Evolutionary conservation across 2,329 filamentous ascomycete species (phyloP).

Genomic region (Lecanicillium sp.): DNA sequence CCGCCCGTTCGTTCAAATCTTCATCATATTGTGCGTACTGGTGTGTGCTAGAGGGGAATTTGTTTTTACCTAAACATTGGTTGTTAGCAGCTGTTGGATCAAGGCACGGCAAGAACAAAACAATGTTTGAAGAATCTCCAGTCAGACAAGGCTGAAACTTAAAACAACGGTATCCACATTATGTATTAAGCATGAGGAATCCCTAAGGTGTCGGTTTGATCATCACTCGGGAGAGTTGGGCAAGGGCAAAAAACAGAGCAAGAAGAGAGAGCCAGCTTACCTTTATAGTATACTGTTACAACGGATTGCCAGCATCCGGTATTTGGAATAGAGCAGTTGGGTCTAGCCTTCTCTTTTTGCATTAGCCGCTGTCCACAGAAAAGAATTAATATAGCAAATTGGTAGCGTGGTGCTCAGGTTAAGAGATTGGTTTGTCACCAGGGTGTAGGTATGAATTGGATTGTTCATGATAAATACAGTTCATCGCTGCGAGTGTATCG

Average conservation of each 20-base stretch:
- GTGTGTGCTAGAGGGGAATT: conserved; percentile 3
- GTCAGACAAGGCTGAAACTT: conserved; percentile 66
- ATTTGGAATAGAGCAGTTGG: not conserved
- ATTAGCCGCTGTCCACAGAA: conserved; percentile 10
- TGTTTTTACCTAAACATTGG: conserved; percentile 32
- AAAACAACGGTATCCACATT: conserved; percentile 53
- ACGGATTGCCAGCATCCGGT: not conserved
- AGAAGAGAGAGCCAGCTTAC: conserved; percentile 27
- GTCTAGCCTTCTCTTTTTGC: conserved; percentile 9
- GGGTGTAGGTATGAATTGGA: conserved; percentile 53
- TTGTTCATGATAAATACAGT: conserved; percentile 40
- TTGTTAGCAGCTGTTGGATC: conserved; percentile 26
- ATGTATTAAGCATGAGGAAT: conserved; percentile 62
- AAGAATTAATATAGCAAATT: conserved; percentile 11
- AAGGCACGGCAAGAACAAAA: conserved; percentile 15
- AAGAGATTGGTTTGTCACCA: conserved; percentile 45
- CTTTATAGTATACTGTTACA: conserved; percentile 29
- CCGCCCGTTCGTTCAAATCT: conserved; percentile 63
- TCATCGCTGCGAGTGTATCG: conserved; percentile 32
- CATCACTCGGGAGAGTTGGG: conserved; percentile 45
- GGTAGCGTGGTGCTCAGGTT: conserved; percentile 41
- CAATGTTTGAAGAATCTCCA: conserved; percentile 24
- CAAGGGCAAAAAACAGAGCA: conserved; percentile 5
- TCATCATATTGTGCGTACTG: conserved; percentile 43
- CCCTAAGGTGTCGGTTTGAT: conserved; percentile 54